Evolutionary conservation across 257 asterid species (phyloP).

Genomic region (Ilex asprella): DNA sequence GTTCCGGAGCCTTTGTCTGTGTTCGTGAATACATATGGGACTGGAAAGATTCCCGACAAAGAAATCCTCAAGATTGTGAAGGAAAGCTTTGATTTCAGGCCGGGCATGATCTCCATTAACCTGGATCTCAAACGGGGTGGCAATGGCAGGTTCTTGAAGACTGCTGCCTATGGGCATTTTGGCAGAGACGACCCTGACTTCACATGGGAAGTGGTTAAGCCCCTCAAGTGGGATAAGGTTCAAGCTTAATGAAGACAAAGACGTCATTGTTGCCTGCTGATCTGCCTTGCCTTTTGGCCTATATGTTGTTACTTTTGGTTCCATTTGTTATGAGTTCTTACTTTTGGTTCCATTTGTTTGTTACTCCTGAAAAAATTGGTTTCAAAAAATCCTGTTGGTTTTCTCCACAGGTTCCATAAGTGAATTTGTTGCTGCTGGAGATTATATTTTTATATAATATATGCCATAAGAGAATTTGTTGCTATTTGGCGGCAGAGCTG

Average conservation of each 20-base stretch:
- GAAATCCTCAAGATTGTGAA: conserved; percentile 34
- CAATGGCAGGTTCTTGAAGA: conserved; percentile 29
- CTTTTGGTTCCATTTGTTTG: too few relatives aligned
- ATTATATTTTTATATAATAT: too few relatives aligned
- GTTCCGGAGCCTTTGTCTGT: conserved; percentile 33
- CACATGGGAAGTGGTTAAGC: conserved; percentile 38
- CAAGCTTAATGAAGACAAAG: conserved; percentile 11
- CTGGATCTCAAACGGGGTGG: conserved; percentile 34
- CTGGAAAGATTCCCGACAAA: conserved; percentile 32
- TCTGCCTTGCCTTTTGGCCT: too few relatives aligned
- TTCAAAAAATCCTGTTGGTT: too few relatives aligned
- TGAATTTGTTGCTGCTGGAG: too few relatives aligned
- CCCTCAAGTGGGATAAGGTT: conserved; percentile 34
- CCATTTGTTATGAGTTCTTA: too few relatives aligned
- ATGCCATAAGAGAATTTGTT: too few relatives aligned
- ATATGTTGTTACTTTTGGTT: too few relatives aligned
- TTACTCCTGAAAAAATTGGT: too few relatives aligned
- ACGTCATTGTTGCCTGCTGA: too few relatives aligned
- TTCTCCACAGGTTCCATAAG: too few relatives aligned
- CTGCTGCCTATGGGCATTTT: conserved; percentile 36
- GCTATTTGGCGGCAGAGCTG: too few relatives aligned
- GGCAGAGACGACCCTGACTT: conserved; percentile 35
- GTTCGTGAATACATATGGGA: conserved; percentile 22
- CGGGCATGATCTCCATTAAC: conserved; percentile 36
- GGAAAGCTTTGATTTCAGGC: conserved; percentile 41